Evolutionary conservation across 2,329 filamentous ascomycete species (phyloP).

Genomic region (Clonostachys solani): DNA sequence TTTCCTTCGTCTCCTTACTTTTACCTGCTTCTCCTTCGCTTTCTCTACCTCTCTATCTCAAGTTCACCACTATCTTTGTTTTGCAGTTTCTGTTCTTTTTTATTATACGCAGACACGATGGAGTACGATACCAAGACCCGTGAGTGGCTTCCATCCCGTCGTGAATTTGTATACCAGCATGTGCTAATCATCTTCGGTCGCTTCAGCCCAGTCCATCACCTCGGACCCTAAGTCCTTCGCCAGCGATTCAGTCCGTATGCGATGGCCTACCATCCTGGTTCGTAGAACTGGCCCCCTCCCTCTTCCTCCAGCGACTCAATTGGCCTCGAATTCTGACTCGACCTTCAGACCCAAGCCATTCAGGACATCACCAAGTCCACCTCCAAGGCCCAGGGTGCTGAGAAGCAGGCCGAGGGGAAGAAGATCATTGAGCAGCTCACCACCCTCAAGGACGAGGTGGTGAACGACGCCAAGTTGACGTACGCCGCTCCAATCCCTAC

Average conservation of each 20-base stretch:
- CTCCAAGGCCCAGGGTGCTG: constrained; percentile 51
- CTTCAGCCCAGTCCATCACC: constrained; percentile 60
- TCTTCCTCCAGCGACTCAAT: neutral
- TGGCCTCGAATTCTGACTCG: neutral
- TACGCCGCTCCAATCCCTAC: constrained; percentile 31
- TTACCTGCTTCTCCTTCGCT: too few species aligned
- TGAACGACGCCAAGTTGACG: constrained; percentile 80
- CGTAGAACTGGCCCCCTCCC: constrained; percentile 15
- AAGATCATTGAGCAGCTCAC: constrained; percentile 75
- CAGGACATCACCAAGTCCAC: constrained; percentile 87
- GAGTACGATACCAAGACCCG: constrained; percentile 71
- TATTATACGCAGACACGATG: constrained; percentile 40
- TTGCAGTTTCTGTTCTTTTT: neutral
- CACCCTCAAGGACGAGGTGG: constrained; percentile 87
- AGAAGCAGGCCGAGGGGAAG: constrained; percentile 77
- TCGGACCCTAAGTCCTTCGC: constrained; percentile 84
- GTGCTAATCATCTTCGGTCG: too few species aligned
- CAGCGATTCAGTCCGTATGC: constrained; percentile 74
- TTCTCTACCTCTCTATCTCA: too few species aligned
- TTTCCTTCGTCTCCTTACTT: too few species aligned
- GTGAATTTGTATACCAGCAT: neutral
- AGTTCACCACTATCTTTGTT: too few species aligned
- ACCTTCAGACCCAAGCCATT: constrained; percentile 74
- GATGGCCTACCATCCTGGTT: constrained; percentile 93
- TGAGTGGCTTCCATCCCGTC: constrained; percentile 32